Base-by-base conservation (phyloP, 352 stramenopile species). In the Phytophthora palmivora region DNA sequence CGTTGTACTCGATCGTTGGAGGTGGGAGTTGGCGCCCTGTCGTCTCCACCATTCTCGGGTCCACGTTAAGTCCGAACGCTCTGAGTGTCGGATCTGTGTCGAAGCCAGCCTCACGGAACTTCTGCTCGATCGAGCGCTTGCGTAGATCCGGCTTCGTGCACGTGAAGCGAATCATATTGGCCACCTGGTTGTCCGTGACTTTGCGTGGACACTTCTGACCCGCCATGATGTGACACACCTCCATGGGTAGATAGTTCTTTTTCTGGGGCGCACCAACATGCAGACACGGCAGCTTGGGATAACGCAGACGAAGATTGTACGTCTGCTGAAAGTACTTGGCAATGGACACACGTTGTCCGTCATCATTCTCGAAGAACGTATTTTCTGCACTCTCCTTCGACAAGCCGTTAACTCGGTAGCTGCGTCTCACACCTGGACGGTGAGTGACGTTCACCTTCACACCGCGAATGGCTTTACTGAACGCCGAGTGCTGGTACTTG, bases 141-240 rank as follows among this genome's bases (percentile, higher is more conserved):
- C 84, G 81, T 8, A 86, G 57, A 16, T 86, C 59, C 1, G 84
- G 84, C 2, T 62, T 62, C n/a, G 72, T 90, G 38, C 69, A 79
- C 19, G 84, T 88, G 43, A 90, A 87, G 1, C 57, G 45, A 36
- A 95, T 96, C 81, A 96, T 94, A 36, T 94, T 89, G 16, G 84
- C 78, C 9, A 91, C 88, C 26, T 96, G 84, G 19, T 75, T 86
- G 53, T 95, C 87, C 15, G 79, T 92, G 4, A 67, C 73, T 62
- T 96, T 96, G 48, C 84, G 82, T 0, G 84, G 79, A 49, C 78
- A 82, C 56, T 89, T 91, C 58, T 96, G 87, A 3, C 86, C 84
- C 0, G 54, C 73, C 48, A 89, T 67, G 16, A 91, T 87, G 45
- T 78, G 59, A 46, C 88, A 96, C 0, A 95, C 83, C 51, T 96